Evolutionary conservation across 164 flowering plant species (phyloP).

Genomic region (Aristolochia californica): DNA sequence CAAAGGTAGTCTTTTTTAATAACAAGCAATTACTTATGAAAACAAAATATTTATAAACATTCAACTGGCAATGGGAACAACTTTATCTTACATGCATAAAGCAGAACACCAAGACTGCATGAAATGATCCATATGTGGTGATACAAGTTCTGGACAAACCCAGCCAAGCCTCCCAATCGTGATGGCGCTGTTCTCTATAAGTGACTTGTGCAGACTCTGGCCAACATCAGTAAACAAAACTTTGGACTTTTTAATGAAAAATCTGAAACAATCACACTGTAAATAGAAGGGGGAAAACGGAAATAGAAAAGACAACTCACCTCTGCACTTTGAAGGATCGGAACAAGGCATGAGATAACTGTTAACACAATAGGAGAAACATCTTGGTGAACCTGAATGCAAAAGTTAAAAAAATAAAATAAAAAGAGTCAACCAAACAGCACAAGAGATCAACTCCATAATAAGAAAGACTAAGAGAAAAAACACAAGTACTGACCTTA

Average conservation of each 20-base stretch:
- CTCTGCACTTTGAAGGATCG: constrained; percentile 82
- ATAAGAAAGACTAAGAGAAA: too few relatives aligned
- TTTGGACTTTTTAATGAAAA: too few relatives aligned
- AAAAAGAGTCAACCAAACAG: not conserved
- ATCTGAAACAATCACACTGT: too few relatives aligned
- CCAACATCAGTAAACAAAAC: constrained; percentile 8
- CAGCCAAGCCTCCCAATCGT: constrained; percentile 94
- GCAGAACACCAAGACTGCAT: constrained; percentile 93
- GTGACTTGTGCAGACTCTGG: constrained; percentile 86
- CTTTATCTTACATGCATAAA: constrained; percentile 55
- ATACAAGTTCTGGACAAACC: constrained; percentile 88
- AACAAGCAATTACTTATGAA: too few relatives aligned
- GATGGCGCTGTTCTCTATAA: constrained; percentile 90
- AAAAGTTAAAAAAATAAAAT: not conserved
- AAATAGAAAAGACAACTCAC: constrained; percentile 23
- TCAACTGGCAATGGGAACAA: too few relatives aligned
- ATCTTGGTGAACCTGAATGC: constrained; percentile 73
- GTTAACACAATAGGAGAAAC: constrained; percentile 71
- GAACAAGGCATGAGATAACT: constrained; percentile 68
- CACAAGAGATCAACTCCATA: not conserved
- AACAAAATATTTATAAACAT: too few relatives aligned
- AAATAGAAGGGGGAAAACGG: not conserved
- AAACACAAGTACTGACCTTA: constrained; percentile 40
- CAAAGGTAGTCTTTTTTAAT: too few relatives aligned
- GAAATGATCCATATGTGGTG: constrained; percentile 98